Base-by-base conservation (phyloP, 345 rosid species). In the Eucalyptus albens region DNA sequence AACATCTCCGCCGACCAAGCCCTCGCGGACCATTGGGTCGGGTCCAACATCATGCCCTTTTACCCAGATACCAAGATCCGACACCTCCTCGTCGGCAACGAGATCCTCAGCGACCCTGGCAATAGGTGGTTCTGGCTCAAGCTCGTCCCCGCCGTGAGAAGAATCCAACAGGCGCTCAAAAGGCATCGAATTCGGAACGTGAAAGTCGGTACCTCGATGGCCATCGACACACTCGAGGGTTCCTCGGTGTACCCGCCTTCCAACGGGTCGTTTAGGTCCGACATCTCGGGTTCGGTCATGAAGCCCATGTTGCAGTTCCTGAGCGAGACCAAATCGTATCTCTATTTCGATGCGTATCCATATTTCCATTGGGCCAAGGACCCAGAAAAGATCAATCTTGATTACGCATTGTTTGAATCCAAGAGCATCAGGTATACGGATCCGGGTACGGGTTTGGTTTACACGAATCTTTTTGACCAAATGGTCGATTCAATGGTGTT, bases 81-180 rank as follows among this genome's bases (percentile, higher is more conserved):
- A 11, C 96, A 96, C 90, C 94, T 97, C 90, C 95, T 97, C 31
- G 94, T 96, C 87, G 99, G 99, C 26, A 96, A 97, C 92, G 98
- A 96, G 92, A 94, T 96, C 92, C 95, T 96, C 77, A 92, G 94
- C 29, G 67, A 55, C 27, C 81, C 81, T 0, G 19, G 21, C 44
- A 69, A 11, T 91, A 19, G 94, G 93, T 59, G 88, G 88, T 29
- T 91, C 89, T 92, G 93, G 95, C 90, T 87, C 90, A 90, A 92
- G 16, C 95, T 98, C 44, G 98, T 97, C 14, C 97, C 97, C 0
- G 95, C 97, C 42, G 96, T 97, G 98, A 94, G 95, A 9, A 92
- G 90, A 89, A 93, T 97, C 92, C 95, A 92, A 89, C 56, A 24
- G 1, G 92, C 98, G 4, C 89, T 97, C 9, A 94, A 91, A 88